phyloP scores from a whole-genome alignment of 805 yeast species.

The Barnettozyma wickerhamii region DNA sequence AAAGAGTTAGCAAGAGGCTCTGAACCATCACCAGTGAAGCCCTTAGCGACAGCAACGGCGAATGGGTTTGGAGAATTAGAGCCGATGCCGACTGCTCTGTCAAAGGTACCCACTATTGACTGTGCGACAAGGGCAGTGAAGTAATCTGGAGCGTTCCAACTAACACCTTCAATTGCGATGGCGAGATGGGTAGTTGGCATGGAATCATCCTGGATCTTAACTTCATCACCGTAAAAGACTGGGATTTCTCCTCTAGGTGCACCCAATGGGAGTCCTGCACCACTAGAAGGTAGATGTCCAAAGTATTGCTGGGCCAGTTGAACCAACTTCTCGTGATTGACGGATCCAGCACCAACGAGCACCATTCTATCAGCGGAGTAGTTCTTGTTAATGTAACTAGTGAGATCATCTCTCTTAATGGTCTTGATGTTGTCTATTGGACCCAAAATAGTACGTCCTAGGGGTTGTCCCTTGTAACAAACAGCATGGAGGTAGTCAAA shows the following conservation, averaged over 20 bases:
- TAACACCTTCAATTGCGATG: conserved; percentile 94
- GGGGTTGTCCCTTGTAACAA: conserved; percentile 83
- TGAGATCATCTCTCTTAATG: conserved; percentile 71
- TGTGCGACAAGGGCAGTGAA: conserved; percentile 94
- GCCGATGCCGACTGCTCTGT: conserved; percentile 83
- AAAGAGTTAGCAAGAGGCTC: conserved; percentile 84
- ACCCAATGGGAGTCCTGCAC: conserved; percentile 67
- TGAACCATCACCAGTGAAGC: conserved; percentile 48
- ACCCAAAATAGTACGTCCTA: conserved; percentile 95
- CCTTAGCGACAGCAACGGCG: conserved; percentile 57
- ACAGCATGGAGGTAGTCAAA: conserved; percentile 95
- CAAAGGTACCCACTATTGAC: conserved; percentile 97
- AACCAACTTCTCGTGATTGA: conserved; percentile 82
- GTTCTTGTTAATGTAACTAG: conserved; percentile 74
- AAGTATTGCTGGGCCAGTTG: conserved; percentile 70
- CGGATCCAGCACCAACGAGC: conserved; percentile 93
- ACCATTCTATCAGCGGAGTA: conserved; percentile 98
- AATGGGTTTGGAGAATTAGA: conserved; percentile 82
- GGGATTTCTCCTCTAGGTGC: conserved; percentile 62
- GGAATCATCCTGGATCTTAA: conserved; percentile 74
- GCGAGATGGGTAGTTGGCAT: conserved; percentile 91
- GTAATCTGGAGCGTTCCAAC: conserved; percentile 95
- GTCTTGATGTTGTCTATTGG: conserved; percentile 85
- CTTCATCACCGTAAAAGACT: conserved; percentile 79
- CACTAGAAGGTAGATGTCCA: conserved; percentile 55